A percentile compares a stretch with the other conserved stretches of the same genome.
These are phyloP conservation scores for Infundibulicybe gibba DNA, from an alignment of 768 basidiomycete species.

Conservation along the genomic window DNA sequence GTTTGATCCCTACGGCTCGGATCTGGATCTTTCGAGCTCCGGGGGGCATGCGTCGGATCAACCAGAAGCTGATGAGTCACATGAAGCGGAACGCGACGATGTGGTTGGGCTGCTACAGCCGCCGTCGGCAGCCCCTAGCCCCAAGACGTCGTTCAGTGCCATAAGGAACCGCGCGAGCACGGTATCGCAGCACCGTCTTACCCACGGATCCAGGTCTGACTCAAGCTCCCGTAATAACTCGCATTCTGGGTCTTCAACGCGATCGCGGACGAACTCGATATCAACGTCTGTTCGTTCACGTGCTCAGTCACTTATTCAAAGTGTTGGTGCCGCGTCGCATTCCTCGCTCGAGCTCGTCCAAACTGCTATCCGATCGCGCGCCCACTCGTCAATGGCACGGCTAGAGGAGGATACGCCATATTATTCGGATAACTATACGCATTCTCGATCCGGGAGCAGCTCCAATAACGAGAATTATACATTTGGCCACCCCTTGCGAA, in stretches of 20 bases:
- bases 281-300: constrained; percentile 52
- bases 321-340: constrained; percentile 55
- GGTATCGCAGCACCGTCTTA: constrained; percentile 22
- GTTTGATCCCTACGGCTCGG: constrained; percentile 1
- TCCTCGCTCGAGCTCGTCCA: constrained; percentile 58
- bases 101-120: constrained; percentile 49
- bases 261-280: constrained; percentile 43
- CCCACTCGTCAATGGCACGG: constrained; percentile 67
- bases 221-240: constrained; percentile 39
- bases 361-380: constrained; percentile 41
- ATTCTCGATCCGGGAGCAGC: constrained; percentile 49
- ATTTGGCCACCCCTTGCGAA: constrained; percentile 59
- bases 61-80: constrained; percentile 38
- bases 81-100: constrained; percentile 62
- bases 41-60: constrained; percentile 29
- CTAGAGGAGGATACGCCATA: constrained; percentile 50
- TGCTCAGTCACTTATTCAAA: constrained; percentile 65
- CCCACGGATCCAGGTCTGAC: constrained; percentile 29
- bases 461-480: constrained; percentile 65
- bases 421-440: constrained; percentile 32
- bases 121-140: constrained; percentile 36
- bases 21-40: constrained; percentile 22
- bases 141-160: constrained; percentile 43
- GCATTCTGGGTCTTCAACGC: constrained; percentile 23
- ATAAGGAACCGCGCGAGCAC: constrained; percentile 35